Evolutionary conservation across 2,329 filamentous ascomycete genomes (phyloP).

Genomic region (Emericellopsis cladophorae): DNA sequence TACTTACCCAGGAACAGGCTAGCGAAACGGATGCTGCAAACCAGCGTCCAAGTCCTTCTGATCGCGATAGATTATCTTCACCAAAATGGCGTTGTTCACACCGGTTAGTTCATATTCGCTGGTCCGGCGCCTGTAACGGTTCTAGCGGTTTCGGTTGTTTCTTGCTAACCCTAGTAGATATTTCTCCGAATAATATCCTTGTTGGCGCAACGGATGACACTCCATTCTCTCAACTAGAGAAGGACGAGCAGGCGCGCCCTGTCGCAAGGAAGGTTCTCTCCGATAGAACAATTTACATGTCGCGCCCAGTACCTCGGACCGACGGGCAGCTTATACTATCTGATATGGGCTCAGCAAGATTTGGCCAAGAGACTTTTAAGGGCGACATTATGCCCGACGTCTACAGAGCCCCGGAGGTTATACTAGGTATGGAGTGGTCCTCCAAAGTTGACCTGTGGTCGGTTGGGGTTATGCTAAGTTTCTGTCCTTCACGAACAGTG

Average conservation of each 20-base stretch:
- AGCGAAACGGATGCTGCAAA: constrained; percentile 1
- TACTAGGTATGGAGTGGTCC: constrained; percentile 18
- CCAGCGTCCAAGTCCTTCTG: constrained; percentile 1
- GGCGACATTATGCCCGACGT: constrained; percentile 18
- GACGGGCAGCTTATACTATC: constrained; percentile 10
- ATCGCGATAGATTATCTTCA: constrained; percentile 3
- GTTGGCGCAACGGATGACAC: constrained; percentile 3
- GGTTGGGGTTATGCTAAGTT: constrained; percentile 14
- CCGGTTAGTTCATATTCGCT: constrained; percentile 1
- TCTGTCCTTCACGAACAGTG: not conserved
- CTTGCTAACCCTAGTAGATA: constrained; percentile 2
- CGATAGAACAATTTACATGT: constrained; percentile 14
- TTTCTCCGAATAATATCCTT: constrained; percentile 4
- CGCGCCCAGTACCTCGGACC: constrained; percentile 11
- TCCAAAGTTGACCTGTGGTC: constrained; percentile 22
- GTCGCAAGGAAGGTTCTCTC: constrained; percentile 12
- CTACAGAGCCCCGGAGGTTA: constrained; percentile 20
- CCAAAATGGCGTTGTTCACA: constrained; percentile 3
- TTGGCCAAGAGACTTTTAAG: constrained; percentile 10
- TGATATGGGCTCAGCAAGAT: constrained; percentile 16
- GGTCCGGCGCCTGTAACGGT: constrained; percentile 4
- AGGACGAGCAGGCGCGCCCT: constrained; percentile 1
- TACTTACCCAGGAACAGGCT: constrained; percentile 2
- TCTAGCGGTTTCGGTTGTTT: not conserved
- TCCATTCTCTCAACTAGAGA: constrained; percentile 1